A percentile compares a stretch with the other conserved stretches of the same genome.
phyloP scores from a whole-genome alignment of 2,329 filamentous ascomycete species.

The Grosmannia serpens region DNA sequence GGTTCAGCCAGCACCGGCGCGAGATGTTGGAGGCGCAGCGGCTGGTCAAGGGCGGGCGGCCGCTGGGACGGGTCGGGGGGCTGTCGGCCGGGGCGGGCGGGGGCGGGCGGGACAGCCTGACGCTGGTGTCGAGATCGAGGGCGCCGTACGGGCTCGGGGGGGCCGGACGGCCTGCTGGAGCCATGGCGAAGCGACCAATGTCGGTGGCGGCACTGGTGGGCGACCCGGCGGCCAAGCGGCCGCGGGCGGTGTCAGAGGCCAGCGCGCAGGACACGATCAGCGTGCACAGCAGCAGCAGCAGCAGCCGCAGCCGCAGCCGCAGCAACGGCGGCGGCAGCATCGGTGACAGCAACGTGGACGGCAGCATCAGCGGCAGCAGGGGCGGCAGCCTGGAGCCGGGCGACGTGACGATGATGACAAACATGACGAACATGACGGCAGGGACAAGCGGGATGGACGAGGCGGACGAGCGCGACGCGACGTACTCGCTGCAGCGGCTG shows the following conservation, averaged over 20 bases:
- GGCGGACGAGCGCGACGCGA: constrained; percentile 6
- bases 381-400: too few relatives aligned
- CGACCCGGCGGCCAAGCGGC: neutral
- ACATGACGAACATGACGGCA: too few relatives aligned
- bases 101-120: neutral
- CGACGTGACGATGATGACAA: too few relatives aligned
- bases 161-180: neutral
- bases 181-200: neutral
- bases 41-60: constrained; percentile 4
- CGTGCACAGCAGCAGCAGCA: constrained; percentile 1
- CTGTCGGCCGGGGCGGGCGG: neutral
- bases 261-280: constrained; percentile 10
- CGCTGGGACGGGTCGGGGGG: neutral
- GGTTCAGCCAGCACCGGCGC: constrained; percentile 28
- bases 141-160: too few relatives aligned
- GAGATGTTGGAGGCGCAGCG: constrained; percentile 19
- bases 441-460: constrained; percentile 4
- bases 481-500: constrained; percentile 25
- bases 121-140: too few relatives aligned
- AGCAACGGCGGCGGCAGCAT: neutral
- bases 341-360: neutral
- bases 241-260: constrained; percentile 4
- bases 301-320: neutral
- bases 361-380: constrained; percentile 3
- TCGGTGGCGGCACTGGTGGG: neutral